phyloP scores from a whole-genome alignment of 345 rosid genomes.

The Triadica sebifera region DNA sequence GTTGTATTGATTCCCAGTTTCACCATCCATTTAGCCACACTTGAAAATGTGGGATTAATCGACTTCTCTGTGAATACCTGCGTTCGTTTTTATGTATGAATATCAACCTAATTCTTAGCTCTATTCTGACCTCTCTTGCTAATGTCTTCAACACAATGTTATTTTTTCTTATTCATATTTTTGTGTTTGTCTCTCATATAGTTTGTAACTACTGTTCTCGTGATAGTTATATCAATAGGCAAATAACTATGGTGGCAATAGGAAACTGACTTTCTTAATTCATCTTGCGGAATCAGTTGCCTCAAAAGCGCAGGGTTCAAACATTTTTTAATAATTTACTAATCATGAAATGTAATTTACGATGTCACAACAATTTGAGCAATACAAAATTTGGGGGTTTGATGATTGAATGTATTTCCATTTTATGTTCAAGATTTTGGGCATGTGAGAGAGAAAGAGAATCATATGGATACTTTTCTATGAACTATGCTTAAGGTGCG shows the following conservation, averaged over 20 bases:
- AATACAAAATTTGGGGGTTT: not conserved
- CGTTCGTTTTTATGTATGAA: too few species aligned
- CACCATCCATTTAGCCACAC: not conserved
- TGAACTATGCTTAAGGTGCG: not conserved
- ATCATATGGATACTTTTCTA: not conserved
- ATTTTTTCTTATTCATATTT: not conserved
- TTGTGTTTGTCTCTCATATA: not conserved
- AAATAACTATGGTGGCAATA: not conserved
- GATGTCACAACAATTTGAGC: not conserved
- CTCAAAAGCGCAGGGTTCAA: not conserved
- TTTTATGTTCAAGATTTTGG: not conserved
- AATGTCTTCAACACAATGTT: not conserved
- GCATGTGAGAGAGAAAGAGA: not conserved
- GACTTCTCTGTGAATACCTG: not conserved
- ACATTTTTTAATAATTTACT: not conserved
- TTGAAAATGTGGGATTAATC: not conserved
- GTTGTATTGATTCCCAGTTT: not conserved
- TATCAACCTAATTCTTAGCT: not conserved
- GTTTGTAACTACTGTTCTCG: not conserved
- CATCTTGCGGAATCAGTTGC: not conserved
- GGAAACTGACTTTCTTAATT: not conserved
- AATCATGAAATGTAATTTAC: not conserved
- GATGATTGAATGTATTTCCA: not conserved
- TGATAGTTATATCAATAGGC: not conserved
- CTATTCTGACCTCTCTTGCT: not conserved